phyloP scores from a whole-genome alignment of 2,329 filamentous ascomycete genomes.

The Sordariomycetes sp. region DNA sequence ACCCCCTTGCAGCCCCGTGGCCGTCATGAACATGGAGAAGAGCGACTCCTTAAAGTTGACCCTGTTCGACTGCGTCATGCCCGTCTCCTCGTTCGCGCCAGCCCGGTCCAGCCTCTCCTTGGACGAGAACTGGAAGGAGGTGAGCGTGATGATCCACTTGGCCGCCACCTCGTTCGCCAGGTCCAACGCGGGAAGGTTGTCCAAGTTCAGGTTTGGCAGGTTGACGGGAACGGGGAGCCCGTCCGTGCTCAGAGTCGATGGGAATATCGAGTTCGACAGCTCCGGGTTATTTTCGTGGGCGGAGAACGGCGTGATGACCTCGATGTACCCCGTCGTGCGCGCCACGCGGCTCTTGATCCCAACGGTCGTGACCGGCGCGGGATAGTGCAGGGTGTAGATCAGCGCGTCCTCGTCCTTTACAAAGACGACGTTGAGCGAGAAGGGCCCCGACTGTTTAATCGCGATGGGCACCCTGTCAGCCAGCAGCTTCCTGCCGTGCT shows the following conservation, averaged over 20 bases:
- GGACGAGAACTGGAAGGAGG: constrained; percentile 24
- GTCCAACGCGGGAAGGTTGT: constrained; percentile 27
- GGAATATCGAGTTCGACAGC: constrained; percentile 20
- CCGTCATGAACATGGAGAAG: constrained; percentile 30
- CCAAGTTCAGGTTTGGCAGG: constrained; percentile 27
- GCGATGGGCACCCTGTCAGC: constrained; percentile 21
- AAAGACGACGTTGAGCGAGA: constrained; percentile 25
- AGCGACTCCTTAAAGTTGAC: constrained; percentile 17
- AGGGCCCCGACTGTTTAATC: constrained; percentile 23
- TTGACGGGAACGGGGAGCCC: constrained; percentile 22
- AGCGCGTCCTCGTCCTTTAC: constrained; percentile 12
- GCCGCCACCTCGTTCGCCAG: constrained; percentile 18
- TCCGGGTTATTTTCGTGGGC: not conserved
- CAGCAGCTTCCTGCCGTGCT: constrained; percentile 20
- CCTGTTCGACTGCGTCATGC: constrained; percentile 17
- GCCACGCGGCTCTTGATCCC: constrained; percentile 24
- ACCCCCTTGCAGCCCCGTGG: constrained; percentile 28
- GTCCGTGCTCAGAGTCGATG: constrained; percentile 13
- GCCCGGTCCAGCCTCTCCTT: constrained; percentile 24
- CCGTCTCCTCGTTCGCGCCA: constrained; percentile 8
- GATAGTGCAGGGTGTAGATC: constrained; percentile 22
- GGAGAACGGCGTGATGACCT: constrained; percentile 22
- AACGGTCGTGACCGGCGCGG: constrained; percentile 21
- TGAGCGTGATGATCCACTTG: constrained; percentile 23
- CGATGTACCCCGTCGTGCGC: constrained; percentile 28